These are phyloP conservation scores for Talaromyces marneffei DNA, from an alignment of 2,329 filamentous ascomycete genomes.

Conservation along the genomic window DNA sequence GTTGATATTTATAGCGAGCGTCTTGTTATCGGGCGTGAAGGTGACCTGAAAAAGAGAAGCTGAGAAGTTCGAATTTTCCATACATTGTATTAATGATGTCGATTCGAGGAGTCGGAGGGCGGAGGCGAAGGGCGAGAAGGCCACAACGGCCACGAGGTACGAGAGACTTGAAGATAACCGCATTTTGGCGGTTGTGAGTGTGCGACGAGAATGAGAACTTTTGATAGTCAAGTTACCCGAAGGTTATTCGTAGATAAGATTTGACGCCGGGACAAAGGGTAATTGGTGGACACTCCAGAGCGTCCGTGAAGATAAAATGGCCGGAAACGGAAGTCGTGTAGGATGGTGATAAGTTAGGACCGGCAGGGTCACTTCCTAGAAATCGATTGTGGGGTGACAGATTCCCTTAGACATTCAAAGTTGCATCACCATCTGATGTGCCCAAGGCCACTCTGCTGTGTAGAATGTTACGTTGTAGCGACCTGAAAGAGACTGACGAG, in stretches of 20 bases:
- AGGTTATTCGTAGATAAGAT: not conserved
- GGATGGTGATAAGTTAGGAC: not conserved
- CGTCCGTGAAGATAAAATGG: not conserved
- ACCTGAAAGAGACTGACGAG: not conserved
- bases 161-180: constrained; percentile 30
- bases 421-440: constrained; percentile 10
- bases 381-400: not conserved
- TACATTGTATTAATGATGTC: constrained; percentile 77
- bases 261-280: not conserved
- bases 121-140: constrained; percentile 45
- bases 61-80: constrained; percentile 76
- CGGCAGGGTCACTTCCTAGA: not conserved
- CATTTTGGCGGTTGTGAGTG: constrained; percentile 19
- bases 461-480: constrained; percentile 4
- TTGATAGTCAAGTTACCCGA: not conserved
- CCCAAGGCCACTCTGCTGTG: not conserved
- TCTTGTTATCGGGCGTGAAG: constrained; percentile 60
- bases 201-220: not conserved
- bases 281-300: constrained; percentile 9
- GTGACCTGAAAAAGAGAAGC: constrained; percentile 81
- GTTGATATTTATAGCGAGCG: constrained; percentile 66
- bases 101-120: constrained; percentile 68
- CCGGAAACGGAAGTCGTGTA: constrained; percentile 12
- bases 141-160: constrained; percentile 35
- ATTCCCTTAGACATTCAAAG: constrained; percentile 3